Conservation (phyloP, 306 rosid genomes). For the Abrus precatorius region DNA sequence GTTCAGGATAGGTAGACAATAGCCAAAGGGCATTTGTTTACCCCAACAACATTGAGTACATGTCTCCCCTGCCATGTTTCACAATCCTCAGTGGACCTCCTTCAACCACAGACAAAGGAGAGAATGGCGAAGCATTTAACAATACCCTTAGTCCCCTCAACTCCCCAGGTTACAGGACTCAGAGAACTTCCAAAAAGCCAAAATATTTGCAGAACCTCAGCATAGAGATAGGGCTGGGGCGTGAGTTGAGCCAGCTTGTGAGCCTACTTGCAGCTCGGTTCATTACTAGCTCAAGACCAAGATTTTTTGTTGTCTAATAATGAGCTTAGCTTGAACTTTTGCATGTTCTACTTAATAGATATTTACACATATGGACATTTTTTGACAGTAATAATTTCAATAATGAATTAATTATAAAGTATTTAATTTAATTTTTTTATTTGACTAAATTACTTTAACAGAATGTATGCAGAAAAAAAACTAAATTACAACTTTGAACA, state of each 20-base stretch:
- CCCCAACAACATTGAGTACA: neutral
- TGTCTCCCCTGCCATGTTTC: neutral
- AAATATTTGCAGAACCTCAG: slow-evolving; percentile 16
- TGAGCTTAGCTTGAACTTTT: neutral
- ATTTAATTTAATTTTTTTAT: neutral
- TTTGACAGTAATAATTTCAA: neutral
- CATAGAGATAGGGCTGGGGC: neutral
- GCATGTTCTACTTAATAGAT: neutral
- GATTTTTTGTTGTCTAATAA: neutral
- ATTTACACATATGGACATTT: neutral
- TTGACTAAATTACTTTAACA: neutral
- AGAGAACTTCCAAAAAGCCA: neutral
- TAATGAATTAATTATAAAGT: neutral
- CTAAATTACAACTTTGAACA: neutral
- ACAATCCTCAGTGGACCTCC: slow-evolving; percentile 2
- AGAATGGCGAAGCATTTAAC: neutral
- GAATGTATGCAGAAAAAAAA: neutral
- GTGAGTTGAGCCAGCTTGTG: neutral
- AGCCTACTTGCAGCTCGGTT: neutral
- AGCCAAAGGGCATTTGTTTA: neutral
- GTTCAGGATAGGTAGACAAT: neutral
- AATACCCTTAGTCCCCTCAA: neutral
- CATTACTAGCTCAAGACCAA: neutral
- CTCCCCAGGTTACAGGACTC: neutral
- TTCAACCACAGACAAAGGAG: neutral